Evolutionary conservation across 805 yeast species (phyloP).

Genomic region (Hemisphaericaspora nanyangensis): DNA sequence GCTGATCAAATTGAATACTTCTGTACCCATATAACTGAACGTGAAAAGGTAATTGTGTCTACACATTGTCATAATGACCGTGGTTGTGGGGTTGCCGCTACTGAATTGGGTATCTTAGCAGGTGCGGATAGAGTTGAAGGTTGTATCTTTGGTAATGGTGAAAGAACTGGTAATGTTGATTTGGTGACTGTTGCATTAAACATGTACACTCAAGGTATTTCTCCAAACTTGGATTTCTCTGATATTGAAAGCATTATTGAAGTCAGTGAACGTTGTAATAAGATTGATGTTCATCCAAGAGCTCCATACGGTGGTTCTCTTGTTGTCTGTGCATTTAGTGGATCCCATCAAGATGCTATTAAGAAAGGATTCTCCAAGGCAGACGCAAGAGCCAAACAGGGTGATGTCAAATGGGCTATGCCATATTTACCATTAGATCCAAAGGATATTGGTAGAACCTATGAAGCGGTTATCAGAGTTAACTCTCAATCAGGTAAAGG

Average conservation of each 20-base stretch:
- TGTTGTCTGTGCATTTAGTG: conserved; percentile 76
- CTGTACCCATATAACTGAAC: conserved; percentile 60
- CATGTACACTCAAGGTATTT: conserved; percentile 73
- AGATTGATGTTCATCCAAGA: conserved; percentile 68
- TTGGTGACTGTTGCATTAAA: conserved; percentile 70
- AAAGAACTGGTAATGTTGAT: conserved; percentile 82
- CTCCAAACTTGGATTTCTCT: conserved; percentile 69
- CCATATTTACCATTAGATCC: conserved; percentile 83
- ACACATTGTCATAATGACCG: conserved; percentile 77
- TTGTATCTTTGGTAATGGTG: conserved; percentile 80
- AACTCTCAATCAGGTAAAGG: conserved; percentile 88
- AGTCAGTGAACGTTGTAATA: conserved; percentile 71
- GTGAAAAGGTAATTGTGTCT: conserved; percentile 68
- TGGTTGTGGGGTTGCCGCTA: conserved; percentile 82
- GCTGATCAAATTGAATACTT: conserved; percentile 82
- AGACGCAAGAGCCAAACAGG: conserved; percentile 36
- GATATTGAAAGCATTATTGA: conserved; percentile 64
- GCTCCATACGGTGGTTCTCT: conserved; percentile 80
- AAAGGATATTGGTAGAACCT: conserved; percentile 73
- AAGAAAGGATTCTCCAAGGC: conserved; percentile 61
- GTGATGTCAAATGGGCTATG: conserved; percentile 50
- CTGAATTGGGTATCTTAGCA: conserved; percentile 73
- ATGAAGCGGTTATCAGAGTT: conserved; percentile 80
- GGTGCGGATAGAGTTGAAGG: conserved; percentile 87
- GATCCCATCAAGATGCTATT: conserved; percentile 70